These are phyloP conservation scores for Trichoderma parareesei DNA, from an alignment of 495 filamentous ascomycete genomes.

Conservation along the genomic window DNA sequence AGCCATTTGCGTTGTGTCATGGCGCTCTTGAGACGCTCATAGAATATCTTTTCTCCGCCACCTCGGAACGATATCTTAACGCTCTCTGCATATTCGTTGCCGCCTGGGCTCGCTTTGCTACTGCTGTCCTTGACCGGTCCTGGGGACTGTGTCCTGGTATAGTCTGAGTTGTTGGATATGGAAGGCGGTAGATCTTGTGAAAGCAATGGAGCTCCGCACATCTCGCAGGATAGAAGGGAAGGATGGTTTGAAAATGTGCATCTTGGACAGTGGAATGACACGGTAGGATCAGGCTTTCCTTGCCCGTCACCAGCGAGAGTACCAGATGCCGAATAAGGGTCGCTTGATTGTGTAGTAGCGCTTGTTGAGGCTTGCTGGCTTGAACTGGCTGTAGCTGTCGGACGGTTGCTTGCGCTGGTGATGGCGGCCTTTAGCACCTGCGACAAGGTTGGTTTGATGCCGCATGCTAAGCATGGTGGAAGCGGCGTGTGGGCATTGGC, in stretches of 20 bases:
- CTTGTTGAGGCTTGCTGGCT: background rate
- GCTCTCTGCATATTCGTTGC: constrained; percentile 53
- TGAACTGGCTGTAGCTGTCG: constrained; percentile 16
- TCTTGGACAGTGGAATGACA: constrained; percentile 64
- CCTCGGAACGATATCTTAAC: constrained; percentile 87
- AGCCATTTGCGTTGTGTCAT: constrained; percentile 96
- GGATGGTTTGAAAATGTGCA: constrained; percentile 95
- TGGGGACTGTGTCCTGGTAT: constrained; percentile 20
- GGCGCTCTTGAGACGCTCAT: constrained; percentile 77
- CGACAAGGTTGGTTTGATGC: constrained; percentile 80
- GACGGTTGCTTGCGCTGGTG: constrained; percentile 50
- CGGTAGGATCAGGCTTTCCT: constrained; percentile 23
- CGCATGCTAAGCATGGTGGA: constrained; percentile 84
- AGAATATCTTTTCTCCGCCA: constrained; percentile 84
- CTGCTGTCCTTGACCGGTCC: background rate
- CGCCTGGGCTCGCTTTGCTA: background rate
- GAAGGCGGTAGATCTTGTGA: constrained; percentile 41
- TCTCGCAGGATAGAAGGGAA: constrained; percentile 76
- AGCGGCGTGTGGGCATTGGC: constrained; percentile 67
- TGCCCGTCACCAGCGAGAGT: background rate
- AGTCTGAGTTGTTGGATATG: constrained; percentile 38
- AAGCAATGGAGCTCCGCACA: constrained; percentile 74
- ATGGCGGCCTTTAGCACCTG: constrained; percentile 81
- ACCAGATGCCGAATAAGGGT: background rate
- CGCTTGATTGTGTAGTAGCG: background rate